Evolutionary conservation across 306 rosid species (phyloP).

Genomic region (Pyrus pyrifolia): DNA sequence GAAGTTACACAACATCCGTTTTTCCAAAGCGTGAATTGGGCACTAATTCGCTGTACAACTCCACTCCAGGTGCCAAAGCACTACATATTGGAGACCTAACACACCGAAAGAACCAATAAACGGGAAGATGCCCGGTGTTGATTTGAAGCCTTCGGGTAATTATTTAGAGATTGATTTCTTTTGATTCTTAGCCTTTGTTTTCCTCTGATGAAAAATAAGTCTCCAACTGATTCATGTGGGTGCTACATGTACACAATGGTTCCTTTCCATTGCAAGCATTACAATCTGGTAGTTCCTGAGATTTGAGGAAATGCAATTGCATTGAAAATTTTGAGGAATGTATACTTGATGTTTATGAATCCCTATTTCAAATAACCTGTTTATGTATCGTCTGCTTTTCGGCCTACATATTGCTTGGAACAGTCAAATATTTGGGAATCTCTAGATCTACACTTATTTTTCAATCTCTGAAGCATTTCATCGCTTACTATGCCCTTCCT

Average conservation of each 20-base stretch:
- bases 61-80: slow-evolving; percentile 80
- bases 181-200: slow-evolving; percentile 36
- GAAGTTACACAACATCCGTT: slow-evolving; percentile 92
- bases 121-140: slow-evolving; percentile 51
- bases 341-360: not conserved
- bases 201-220: slow-evolving; percentile 18
- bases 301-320: slow-evolving; percentile 26
- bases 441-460: no score
- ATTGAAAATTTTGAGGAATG: slow-evolving; percentile 26
- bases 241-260: slow-evolving; percentile 20
- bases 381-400: not conserved
- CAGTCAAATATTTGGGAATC: not conserved
- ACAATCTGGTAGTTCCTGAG: no score
- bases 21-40: slow-evolving; percentile 90
- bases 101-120: slow-evolving; percentile 24
- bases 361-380: not conserved
- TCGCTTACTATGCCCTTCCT: no score
- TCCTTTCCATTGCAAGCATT: no score
- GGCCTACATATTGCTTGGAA: not conserved
- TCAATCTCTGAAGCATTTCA: no score
- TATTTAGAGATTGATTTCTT: slow-evolving; percentile 96
- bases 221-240: slow-evolving; percentile 35
- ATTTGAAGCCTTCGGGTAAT: slow-evolving; percentile 80
- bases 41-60: slow-evolving; percentile 81
- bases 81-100: slow-evolving; percentile 24